Evolutionary conservation across 768 basidiomycete species (phyloP), one percentile per base, ranked within the genome.

Genomic region (Leccinum arenicola): DNA sequence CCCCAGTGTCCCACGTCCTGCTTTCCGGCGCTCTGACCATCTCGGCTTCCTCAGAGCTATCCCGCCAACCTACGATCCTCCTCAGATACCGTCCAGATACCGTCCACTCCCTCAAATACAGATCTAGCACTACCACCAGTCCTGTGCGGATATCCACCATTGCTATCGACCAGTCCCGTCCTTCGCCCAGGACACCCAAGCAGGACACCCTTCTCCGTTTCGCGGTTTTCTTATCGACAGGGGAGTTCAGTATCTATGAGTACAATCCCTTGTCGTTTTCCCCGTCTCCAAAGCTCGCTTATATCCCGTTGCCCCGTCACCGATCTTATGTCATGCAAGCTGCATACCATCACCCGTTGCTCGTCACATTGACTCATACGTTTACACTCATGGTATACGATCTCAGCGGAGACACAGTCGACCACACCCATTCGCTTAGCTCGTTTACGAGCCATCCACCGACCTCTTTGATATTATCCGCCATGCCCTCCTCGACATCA

Each of bases 361-460:
- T 93, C 53, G 80, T 89, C 52, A 84, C 88, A 0, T 77, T 93
- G 50, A 87, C 91, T 25, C 75, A 80, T 62, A 72, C 79, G 36
- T 92, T 93, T 69, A 79, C 78, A 12, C 80, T 93, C 21, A 84
- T 84, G 49, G 71, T 92, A n/a, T 93, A 88, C 69, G 85, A 91
- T 68, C 69, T 92, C 47, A 83, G 83, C 14, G 76, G 74, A 27
- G 78, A 81, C 61, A 73, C 67, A 9, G 77, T 85, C 51, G 74
- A 70, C 10, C 85, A 81, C 63, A 82, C 79, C 1, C 89, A 92
- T 71, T 87, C 87, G 1, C 75, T 93, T 17, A 82, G 80, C 33
- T 89, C 90, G 1, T 92, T 88, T 73, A 87, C 88, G 9, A 90
- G 89, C 3, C 87, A 86, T 70, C 88, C 89, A 1, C 91, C 92